phyloP scores from a whole-genome alignment of 2,329 filamentous ascomycete genomes.

The Fusarium sp. region DNA sequence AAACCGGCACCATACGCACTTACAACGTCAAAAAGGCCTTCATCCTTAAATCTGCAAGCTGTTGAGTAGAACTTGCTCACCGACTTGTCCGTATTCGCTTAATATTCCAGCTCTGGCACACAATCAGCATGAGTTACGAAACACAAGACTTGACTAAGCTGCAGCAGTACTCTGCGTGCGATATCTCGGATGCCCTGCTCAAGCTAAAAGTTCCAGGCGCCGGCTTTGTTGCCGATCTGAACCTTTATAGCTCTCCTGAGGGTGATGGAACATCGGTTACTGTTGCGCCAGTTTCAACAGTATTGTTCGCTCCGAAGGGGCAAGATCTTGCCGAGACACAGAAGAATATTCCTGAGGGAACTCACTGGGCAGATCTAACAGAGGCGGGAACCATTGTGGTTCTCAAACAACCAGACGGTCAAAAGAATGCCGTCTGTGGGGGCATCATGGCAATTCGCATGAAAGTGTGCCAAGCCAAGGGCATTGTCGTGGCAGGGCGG shows the following conservation, averaged over 20 bases:
- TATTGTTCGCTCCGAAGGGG: slow-evolving; percentile 72
- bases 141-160: slow-evolving; percentile 48
- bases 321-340: slow-evolving; percentile 49
- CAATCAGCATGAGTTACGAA: slow-evolving; percentile 40
- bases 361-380: slow-evolving; percentile 77
- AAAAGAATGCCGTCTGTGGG: slow-evolving; percentile 79
- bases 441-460: slow-evolving; percentile 81
- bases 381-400: slow-evolving; percentile 71
- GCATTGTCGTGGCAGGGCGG: slow-evolving; percentile 75
- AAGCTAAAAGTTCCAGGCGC: slow-evolving; percentile 75
- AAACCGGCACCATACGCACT: slow-evolving; percentile 15
- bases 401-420: slow-evolving; percentile 72
- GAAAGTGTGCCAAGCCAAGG: slow-evolving; percentile 69
- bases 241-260: slow-evolving; percentile 50
- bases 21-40: slow-evolving; percentile 29
- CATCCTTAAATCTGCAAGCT: slow-evolving; percentile 19
- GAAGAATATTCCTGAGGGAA: slow-evolving; percentile 67
- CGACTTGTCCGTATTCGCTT: slow-evolving; percentile 31
- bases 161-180: slow-evolving; percentile 60
- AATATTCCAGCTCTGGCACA: slow-evolving; percentile 23
- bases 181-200: slow-evolving; percentile 79
- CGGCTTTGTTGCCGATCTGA: slow-evolving; percentile 73
- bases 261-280: slow-evolving; percentile 47
- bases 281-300: slow-evolving; percentile 69
- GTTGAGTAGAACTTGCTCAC: slow-evolving; percentile 28